Percentiles rank a stretch among this genome's conserved stretches.
phyloP scores from a whole-genome alignment of 768 basidiomycete genomes.

The Leccinum uliginosum region DNA sequence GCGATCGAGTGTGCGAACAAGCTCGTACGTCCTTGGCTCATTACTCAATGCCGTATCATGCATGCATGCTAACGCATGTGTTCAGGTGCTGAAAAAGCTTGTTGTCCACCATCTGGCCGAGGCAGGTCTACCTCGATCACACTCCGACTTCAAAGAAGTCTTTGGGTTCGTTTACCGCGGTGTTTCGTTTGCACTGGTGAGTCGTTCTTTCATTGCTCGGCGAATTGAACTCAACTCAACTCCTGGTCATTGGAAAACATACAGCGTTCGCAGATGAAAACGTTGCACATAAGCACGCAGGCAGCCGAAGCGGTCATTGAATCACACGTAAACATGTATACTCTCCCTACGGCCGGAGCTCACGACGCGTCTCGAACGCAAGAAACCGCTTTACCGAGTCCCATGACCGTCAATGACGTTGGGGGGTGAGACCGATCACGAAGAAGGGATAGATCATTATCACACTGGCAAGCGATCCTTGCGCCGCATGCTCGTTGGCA shows the following conservation, averaged over 20 bases:
- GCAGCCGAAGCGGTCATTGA: constrained; percentile 32
- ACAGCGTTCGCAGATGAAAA: constrained; percentile 30
- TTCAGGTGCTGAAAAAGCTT: constrained; percentile 37
- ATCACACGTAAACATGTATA: constrained; percentile 36
- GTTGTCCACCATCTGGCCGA: constrained; percentile 30
- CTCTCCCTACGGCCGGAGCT: constrained; percentile 3
- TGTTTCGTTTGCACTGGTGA: constrained; percentile 37
- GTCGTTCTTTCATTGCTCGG: constrained; percentile 6
- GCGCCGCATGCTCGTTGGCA: not conserved
- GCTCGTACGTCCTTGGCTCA: constrained; percentile 39
- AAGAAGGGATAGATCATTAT: not conserved
- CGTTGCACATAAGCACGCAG: constrained; percentile 19
- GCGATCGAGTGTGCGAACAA: constrained; percentile 58
- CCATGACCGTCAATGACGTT: constrained; percentile 6
- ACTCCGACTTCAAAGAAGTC: constrained; percentile 39
- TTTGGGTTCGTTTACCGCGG: constrained; percentile 40
- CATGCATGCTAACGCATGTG: not conserved
- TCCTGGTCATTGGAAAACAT: not conserved
- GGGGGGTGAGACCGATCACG: constrained; percentile 8
- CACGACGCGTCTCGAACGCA: not conserved
- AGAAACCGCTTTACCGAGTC: not conserved
- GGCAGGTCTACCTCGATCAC: constrained; percentile 32
- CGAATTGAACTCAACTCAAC: not conserved
- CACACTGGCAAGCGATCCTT: not conserved
- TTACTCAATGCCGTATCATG: not conserved